Evolutionary conservation across 2,329 filamentous ascomycete genomes (phyloP).

Genomic region (Chaetomiaceae sp.): DNA sequence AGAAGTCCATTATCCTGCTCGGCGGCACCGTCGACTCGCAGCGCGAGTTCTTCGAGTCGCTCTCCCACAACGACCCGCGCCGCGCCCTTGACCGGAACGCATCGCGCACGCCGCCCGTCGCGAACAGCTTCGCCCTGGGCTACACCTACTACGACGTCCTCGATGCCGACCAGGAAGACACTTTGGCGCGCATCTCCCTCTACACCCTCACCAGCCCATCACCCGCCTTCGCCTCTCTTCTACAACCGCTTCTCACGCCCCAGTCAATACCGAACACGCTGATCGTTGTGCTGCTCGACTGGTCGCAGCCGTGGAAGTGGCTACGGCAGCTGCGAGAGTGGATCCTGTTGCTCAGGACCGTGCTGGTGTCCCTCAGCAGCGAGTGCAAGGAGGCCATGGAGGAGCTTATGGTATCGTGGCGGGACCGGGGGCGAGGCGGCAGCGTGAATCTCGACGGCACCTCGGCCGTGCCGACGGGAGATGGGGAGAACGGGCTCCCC

Average conservation of each 20-base stretch:
- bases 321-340: conserved; percentile 82
- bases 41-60: conserved; percentile 69
- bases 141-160: conserved; percentile 95
- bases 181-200: conserved; percentile 79
- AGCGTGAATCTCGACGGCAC: conserved; percentile 58
- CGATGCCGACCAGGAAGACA: conserved; percentile 91
- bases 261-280: conserved; percentile 80
- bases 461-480: conserved; percentile 49
- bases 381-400: conserved; percentile 80
- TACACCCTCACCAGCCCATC: conserved; percentile 85
- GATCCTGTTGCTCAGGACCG: conserved; percentile 75
- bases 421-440: conserved; percentile 64
- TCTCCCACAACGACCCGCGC: conserved; percentile 49
- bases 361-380: conserved; percentile 65
- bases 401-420: conserved; percentile 75
- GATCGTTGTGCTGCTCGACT: conserved; percentile 88
- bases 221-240: conserved; percentile 71
- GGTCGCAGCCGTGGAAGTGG: conserved; percentile 92
- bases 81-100: conserved; percentile 49
- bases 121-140: conserved; percentile 85
- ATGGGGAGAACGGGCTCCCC: conserved; percentile 65
- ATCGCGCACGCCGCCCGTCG: conserved; percentile 66
- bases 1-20: conserved; percentile 84
- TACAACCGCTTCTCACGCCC: conserved; percentile 77
- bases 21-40: conserved; percentile 79